A percentile compares a stretch with the other conserved stretches of the same genome.
Conservation (phyloP, 805 yeast species). For the Ogataea minuta region DNA sequence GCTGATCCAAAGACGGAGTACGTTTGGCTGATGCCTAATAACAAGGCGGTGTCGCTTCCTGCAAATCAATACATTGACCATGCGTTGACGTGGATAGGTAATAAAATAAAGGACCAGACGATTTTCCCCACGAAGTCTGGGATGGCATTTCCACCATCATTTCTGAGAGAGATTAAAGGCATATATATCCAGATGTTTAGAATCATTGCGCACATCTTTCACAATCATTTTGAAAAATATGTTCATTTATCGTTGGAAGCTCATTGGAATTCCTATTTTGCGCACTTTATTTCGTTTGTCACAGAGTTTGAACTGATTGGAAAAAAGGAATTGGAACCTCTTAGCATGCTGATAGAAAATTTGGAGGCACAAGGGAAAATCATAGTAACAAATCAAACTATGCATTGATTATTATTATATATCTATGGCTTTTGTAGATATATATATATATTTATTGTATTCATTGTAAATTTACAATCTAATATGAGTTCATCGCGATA, state of each 20-base stretch:
- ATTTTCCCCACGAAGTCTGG: conserved; percentile 91
- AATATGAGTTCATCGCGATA: conserved; percentile 1
- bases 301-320: conserved; percentile 84
- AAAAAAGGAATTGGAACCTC: conserved; percentile 73
- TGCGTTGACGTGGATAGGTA: conserved; percentile 86
- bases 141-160: conserved; percentile 83
- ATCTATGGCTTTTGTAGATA: neutral
- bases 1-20: conserved; percentile 94
- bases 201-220: conserved; percentile 91
- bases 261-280: conserved; percentile 96
- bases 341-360: conserved; percentile 70
- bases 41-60: conserved; percentile 81
- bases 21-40: conserved; percentile 72
- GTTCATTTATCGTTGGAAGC: conserved; percentile 93
- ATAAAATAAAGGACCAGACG: conserved; percentile 83
- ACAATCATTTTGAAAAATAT: conserved; percentile 90
- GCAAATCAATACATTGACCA: conserved; percentile 92
- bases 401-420: neutral
- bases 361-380: conserved; percentile 88
- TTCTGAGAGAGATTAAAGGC: conserved; percentile 77
- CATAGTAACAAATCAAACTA: conserved; percentile 12
- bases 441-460: neutral
- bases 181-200: conserved; percentile 91
- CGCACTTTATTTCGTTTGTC: conserved; percentile 86
- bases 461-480: neutral